A percentile compares a stretch with the other conserved stretches of the same genome.
phyloP scores from a whole-genome alignment of 495 filamentous ascomycete species.

The Aspergillus bertholletiae region DNA sequence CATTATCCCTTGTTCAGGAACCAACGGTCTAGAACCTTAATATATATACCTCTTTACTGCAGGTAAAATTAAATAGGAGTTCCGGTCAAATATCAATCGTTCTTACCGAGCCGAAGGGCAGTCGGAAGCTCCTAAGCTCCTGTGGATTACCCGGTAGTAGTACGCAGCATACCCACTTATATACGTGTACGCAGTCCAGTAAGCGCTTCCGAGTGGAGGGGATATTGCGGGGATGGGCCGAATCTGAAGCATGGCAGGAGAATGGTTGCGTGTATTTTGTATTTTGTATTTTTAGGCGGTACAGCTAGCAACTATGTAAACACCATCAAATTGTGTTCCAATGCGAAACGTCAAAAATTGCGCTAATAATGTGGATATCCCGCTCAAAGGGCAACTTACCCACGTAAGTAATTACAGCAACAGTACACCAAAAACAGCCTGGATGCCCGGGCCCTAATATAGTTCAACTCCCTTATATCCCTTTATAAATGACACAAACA shows the following conservation, averaged over 20 bases:
- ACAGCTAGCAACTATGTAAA: background rate
- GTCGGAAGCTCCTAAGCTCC: background rate
- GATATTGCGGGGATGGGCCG: background rate
- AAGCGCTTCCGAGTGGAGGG: background rate
- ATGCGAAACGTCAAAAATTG: background rate
- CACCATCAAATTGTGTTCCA: background rate
- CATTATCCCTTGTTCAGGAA: slow-evolving; percentile 15
- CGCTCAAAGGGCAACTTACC: background rate
- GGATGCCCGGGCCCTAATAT: background rate
- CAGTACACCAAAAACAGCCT: background rate
- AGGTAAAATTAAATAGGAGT: background rate
- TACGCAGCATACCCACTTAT: background rate
- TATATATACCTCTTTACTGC: background rate
- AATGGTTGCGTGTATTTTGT: too few relatives aligned
- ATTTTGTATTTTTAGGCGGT: background rate
- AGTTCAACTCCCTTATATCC: background rate
- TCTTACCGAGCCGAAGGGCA: background rate
- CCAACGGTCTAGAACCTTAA: slow-evolving; percentile 30
- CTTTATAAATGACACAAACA: background rate
- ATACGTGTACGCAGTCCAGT: background rate
- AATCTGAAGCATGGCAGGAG: background rate
- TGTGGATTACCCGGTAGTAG: background rate
- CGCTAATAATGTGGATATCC: background rate
- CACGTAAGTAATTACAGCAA: background rate
- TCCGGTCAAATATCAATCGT: background rate